Conservation (phyloP, 1,284 basidiomycete genomes). For the Dichomitus squalens region DNA sequence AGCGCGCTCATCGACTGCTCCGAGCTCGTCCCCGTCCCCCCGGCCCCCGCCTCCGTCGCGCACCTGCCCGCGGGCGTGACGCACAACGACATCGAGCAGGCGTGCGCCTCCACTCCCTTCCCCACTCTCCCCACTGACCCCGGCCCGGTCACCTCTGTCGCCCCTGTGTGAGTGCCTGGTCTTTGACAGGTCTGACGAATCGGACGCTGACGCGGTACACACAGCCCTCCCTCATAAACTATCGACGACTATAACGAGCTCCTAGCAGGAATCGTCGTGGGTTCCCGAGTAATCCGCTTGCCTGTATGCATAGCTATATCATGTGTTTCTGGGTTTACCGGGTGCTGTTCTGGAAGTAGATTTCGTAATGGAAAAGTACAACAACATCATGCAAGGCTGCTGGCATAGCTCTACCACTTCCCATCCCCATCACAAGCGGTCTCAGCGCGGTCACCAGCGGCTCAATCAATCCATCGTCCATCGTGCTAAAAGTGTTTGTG, state of each 20-base stretch:
- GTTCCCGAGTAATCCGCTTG: too few species aligned
- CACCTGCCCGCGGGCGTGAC: constrained; percentile 31
- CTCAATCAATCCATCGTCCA: too few species aligned
- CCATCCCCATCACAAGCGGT: constrained; percentile 9
- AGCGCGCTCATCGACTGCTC: constrained; percentile 30
- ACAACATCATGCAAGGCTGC: too few species aligned
- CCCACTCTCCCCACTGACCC: constrained; percentile 35
- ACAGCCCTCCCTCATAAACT: constrained; percentile 22
- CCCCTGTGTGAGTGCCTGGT: constrained; percentile 30
- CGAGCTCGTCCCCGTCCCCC: constrained; percentile 29
- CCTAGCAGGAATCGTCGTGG: too few species aligned
- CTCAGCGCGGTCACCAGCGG: constrained; percentile 10
- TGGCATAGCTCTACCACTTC: too few species aligned
- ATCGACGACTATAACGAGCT: neutral
- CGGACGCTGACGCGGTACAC: neutral
- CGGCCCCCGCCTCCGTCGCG: constrained; percentile 18
- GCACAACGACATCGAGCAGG: constrained; percentile 30
- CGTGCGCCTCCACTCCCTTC: constrained; percentile 28
- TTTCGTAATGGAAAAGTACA: too few species aligned
- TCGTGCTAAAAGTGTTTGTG: constrained; percentile 5
- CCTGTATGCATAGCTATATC: neutral
- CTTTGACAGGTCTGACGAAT: neutral
- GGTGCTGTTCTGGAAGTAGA: too few species aligned
- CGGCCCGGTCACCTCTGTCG: constrained; percentile 32
- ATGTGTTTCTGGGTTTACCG: neutral